Evolutionary conservation across 2,329 filamentous ascomycete genomes (phyloP), one percentile per base, ranked within the genome.

Genomic region (Incumbomyces delicatus): DNA sequence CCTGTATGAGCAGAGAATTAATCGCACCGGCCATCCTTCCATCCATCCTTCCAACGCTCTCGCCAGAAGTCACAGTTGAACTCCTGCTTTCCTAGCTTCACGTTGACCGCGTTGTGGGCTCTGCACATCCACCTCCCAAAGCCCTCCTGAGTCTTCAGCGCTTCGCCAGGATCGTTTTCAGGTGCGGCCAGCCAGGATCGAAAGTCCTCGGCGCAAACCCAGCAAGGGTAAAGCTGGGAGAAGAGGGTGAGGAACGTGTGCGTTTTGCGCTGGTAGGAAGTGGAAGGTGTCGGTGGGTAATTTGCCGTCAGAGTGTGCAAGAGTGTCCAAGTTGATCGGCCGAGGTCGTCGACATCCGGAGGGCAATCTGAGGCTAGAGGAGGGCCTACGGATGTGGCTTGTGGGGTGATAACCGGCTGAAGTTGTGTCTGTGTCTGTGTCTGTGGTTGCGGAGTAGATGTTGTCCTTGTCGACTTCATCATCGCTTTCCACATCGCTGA

Each of bases 41-140:
- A 95, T 0, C 92, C 92, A 1, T 85, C 92, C 67, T 85, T 75
- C 92, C 92, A 98, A 63, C 92, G 77, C 73, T 96, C 86, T 64
- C 95, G 82, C 90, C 92, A 96, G 59, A 73, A 78, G 46, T 71
- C 73, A 68, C 92, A 98, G 72, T 98, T 88, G 68, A 98, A 98
- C 57, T 76, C 76, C 50, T 78, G 74, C 75, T 98, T 98, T 41
- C 92, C 92, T 57, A 98, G 66, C 71, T 95, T 96, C 50, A 65
- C 62, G 64, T 71, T 73, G 35, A 72, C 68, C 49, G 68, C 70
- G 58, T 74, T 73, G 62, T 73, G 70, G 50, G 70, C 70, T 58
- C 68, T 65, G 46, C 70, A 73, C 66, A 72, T 71, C 66, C 71
- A 73, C 53, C 63, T 63, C 16, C 71, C 68, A 50, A 74, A 67